Evolutionary conservation across 805 yeast genomes (phyloP).

Genomic region (Zygotorulaspora florentina): DNA sequence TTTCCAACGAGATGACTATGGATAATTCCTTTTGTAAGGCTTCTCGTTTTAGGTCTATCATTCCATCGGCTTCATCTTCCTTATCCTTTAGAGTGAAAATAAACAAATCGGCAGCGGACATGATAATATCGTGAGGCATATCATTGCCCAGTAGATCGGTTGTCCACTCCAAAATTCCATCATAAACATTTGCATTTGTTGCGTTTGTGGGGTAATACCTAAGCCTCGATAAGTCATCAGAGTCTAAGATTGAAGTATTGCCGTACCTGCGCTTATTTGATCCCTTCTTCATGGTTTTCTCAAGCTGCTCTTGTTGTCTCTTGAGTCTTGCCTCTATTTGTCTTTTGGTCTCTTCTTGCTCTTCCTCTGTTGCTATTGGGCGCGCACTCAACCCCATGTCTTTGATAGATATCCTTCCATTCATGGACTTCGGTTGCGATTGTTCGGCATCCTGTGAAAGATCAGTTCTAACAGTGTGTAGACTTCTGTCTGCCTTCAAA

Average conservation of each 20-base stretch:
- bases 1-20: slow-evolving; percentile 30
- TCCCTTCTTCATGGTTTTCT: neutral
- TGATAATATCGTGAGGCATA: slow-evolving; percentile 66
- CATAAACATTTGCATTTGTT: slow-evolving; percentile 49
- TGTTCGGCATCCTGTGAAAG: slow-evolving; percentile 44
- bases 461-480: slow-evolving; percentile 41
- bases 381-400: slow-evolving; percentile 59
- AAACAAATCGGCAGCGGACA: slow-evolving; percentile 33
- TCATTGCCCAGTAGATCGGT: slow-evolving; percentile 56
- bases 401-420: slow-evolving; percentile 58
- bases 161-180: slow-evolving; percentile 57
- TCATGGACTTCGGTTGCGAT: slow-evolving; percentile 68
- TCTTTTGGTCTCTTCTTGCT: slow-evolving; percentile 15
- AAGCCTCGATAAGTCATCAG: slow-evolving; percentile 44
- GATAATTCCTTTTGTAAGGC: slow-evolving; percentile 46
- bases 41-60: slow-evolving; percentile 41
- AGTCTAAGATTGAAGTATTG: slow-evolving; percentile 32
- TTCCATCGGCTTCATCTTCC: slow-evolving; percentile 15
- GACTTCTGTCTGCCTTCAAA: slow-evolving; percentile 51
- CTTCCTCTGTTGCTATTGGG: slow-evolving; percentile 18
- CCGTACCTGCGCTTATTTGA: neutral
- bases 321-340: neutral
- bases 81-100: slow-evolving; percentile 21
- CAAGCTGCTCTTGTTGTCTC: slow-evolving; percentile 4
- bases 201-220: slow-evolving; percentile 61